Evolutionary conservation across 169 alveolate genomes (phyloP).

Genomic region (Eimeria brunetti): DNA sequence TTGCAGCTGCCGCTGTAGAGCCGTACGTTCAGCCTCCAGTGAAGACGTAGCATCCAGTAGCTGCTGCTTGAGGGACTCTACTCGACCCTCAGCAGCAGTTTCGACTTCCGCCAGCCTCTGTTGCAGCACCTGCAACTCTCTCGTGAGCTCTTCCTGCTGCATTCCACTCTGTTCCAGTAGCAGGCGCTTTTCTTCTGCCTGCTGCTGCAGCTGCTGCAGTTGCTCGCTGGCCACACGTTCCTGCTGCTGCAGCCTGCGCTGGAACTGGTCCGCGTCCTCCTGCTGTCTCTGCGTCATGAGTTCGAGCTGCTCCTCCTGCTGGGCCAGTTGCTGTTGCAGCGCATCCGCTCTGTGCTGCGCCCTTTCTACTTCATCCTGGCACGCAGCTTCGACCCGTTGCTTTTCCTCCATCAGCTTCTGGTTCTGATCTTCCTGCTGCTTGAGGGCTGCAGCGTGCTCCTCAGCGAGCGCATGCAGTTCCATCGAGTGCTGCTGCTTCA

Average conservation of each 20-base stretch:
- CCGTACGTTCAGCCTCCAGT: constrained; percentile 29
- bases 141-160: constrained; percentile 18
- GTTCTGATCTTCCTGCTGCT: not conserved
- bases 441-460: constrained; percentile 3
- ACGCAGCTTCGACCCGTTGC: not conserved
- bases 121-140: not conserved
- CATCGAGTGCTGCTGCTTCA: constrained; percentile 6
- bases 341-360: constrained; percentile 64
- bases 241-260: constrained; percentile 48
- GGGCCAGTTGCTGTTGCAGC: constrained; percentile 28
- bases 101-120: constrained; percentile 23
- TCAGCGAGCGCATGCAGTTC: not conserved
- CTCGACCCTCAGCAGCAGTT: constrained; percentile 15
- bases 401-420: constrained; percentile 32
- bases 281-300: constrained; percentile 57
- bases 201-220: constrained; percentile 17
- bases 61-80: constrained; percentile 14
- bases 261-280: constrained; percentile 51
- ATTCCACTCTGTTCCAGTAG: constrained; percentile 19
- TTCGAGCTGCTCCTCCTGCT: constrained; percentile 57
- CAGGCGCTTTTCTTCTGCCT: constrained; percentile 19
- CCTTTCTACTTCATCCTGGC: constrained; percentile 13
- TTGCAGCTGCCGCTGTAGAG: constrained; percentile 17
- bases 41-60: constrained; percentile 11
- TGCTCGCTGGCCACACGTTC: constrained; percentile 18